Evolutionary conservation across 345 rosid genomes (phyloP).

Genomic region (Brassica incana): DNA sequence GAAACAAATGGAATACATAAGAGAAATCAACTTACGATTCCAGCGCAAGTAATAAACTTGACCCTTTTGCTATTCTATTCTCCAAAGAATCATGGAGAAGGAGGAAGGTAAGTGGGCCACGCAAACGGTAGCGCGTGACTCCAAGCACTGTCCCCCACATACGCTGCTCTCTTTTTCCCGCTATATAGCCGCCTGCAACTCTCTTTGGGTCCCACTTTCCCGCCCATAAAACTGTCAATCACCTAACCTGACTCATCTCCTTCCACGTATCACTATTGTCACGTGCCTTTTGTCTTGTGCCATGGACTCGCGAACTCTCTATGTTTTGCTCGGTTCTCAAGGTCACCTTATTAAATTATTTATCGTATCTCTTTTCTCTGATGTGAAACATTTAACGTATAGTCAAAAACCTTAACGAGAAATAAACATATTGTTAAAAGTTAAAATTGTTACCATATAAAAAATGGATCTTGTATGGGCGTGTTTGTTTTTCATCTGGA

Average conservation of each 20-base stretch:
- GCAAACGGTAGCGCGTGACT: constrained; percentile 37
- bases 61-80: too few species aligned
- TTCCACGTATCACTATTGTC: constrained; percentile 17
- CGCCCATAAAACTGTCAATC: constrained; percentile 26
- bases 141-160: constrained; percentile 7
- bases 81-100: neutral
- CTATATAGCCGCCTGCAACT: constrained; percentile 37
- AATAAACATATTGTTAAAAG: too few species aligned
- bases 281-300: constrained; percentile 17
- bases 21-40: too few species aligned
- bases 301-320: neutral
- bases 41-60: too few species aligned
- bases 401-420: neutral
- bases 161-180: constrained; percentile 16
- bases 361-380: neutral
- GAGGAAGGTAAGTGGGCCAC: constrained; percentile 15
- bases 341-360: too few species aligned
- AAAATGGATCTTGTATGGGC: too few species aligned
- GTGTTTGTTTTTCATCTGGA: too few species aligned
- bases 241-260: constrained; percentile 11
- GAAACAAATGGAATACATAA: too few species aligned
- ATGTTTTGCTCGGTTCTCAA: constrained; percentile 23
- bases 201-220: constrained; percentile 32
- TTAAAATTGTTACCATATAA: too few species aligned
- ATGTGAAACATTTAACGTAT: neutral